Conservation (phyloP, 106 monocot genomes). For the Hemerocallis citrina region DNA sequence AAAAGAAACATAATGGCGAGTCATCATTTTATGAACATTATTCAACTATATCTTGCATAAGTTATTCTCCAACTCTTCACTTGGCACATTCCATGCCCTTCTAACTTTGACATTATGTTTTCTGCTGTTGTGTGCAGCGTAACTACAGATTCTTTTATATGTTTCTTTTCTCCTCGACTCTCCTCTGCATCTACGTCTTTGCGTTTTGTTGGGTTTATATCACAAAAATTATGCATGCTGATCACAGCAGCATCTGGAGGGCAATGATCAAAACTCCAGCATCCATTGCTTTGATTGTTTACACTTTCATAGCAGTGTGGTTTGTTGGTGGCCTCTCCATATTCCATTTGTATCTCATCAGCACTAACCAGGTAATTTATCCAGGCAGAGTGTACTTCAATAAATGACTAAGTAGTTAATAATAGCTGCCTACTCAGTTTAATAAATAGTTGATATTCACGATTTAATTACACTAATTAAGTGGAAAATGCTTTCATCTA, state of each 20-base stretch:
- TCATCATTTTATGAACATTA: too few relatives aligned
- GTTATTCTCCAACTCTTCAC: neutral
- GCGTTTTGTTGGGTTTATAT: constrained; percentile 40
- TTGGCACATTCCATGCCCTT: neutral
- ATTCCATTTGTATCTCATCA: constrained; percentile 38
- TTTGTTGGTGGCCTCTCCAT: constrained; percentile 41
- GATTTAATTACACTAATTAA: too few relatives aligned
- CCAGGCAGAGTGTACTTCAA: neutral
- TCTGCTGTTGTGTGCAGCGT: constrained; percentile 17
- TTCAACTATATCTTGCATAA: too few relatives aligned
- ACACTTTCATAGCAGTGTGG: constrained; percentile 24
- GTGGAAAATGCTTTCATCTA: too few relatives aligned
- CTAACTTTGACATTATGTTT: neutral
- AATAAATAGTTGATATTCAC: neutral
- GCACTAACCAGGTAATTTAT: constrained; percentile 39
- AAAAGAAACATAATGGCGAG: too few relatives aligned
- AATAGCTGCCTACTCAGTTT: neutral
- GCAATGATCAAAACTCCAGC: constrained; percentile 38
- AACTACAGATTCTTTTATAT: constrained; percentile 48
- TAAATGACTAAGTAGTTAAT: neutral
- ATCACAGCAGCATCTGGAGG: constrained; percentile 27
- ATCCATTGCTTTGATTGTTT: constrained; percentile 36
- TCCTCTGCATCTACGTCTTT: constrained; percentile 39
- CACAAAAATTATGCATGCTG: constrained; percentile 21
- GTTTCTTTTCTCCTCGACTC: constrained; percentile 38